A percentile compares a stretch with the other conserved stretches of the same genome.
These are phyloP conservation scores for Tritrichomonas foetus DNA, from an alignment of 208 protist species.

Conservation along the genomic window DNA sequence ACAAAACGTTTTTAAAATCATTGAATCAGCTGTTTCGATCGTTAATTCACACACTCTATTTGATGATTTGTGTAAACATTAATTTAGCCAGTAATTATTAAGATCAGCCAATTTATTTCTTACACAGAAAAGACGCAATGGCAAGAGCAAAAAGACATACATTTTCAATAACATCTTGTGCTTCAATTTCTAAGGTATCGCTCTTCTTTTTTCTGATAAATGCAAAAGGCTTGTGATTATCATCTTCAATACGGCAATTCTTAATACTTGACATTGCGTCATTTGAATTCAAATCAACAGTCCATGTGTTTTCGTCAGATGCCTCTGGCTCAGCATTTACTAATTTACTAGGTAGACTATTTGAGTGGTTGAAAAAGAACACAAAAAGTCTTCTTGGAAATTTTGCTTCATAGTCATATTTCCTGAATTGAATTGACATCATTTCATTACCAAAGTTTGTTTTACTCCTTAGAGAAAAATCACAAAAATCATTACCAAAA, in stretches of 20 bases:
- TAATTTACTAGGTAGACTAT: background rate
- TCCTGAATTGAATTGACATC: background rate
- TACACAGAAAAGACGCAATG: conserved; percentile 9
- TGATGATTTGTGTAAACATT: too few species aligned
- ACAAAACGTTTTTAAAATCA: too few species aligned
- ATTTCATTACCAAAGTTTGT: background rate
- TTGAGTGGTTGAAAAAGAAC: background rate
- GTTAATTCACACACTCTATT: too few species aligned
- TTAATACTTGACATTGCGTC: background rate
- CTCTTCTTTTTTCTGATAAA: background rate
- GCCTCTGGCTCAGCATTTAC: background rate
- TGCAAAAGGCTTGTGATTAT: background rate
- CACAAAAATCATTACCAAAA: background rate
- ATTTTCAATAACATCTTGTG: background rate
- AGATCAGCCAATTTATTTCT: background rate
- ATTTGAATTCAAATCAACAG: background rate
- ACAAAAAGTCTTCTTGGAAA: background rate
- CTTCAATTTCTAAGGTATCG: background rate
- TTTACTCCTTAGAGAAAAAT: background rate
- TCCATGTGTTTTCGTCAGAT: background rate
- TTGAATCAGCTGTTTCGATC: too few species aligned
- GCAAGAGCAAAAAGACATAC: background rate
- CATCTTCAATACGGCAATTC: background rate
- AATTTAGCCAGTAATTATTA: too few species aligned
- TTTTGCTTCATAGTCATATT: background rate